Evolutionary conservation across 176 grass and related monocot species (phyloP).

Genomic region (Ensete glaucum): DNA sequence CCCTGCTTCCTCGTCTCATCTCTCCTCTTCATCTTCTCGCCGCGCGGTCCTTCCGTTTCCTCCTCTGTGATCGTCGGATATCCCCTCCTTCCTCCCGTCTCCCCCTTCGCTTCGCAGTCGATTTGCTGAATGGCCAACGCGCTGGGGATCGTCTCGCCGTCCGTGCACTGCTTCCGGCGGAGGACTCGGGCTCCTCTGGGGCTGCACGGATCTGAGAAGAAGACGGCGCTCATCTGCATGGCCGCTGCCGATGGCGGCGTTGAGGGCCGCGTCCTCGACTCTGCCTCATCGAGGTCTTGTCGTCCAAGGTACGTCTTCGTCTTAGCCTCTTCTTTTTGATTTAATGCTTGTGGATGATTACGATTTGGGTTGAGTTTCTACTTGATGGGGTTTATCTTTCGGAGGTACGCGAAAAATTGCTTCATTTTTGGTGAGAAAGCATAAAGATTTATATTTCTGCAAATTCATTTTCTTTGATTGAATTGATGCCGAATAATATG

Average conservation of each 20-base stretch:
- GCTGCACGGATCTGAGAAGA: neutral
- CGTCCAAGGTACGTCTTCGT: slow-evolving; percentile 23
- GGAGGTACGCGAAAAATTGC: no score
- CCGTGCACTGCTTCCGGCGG: neutral
- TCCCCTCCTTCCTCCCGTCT: neutral
- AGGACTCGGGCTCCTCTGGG: neutral
- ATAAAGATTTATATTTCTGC: no score
- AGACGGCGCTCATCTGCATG: slow-evolving; percentile 1
- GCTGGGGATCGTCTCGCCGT: neutral
- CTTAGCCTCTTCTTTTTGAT: neutral
- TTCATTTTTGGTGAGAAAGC: no score
- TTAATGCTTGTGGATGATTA: neutral
- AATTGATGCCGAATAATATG: no score
- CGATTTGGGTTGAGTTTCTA: neutral
- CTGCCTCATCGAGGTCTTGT: slow-evolving; percentile 9
- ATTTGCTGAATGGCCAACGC: slow-evolving; percentile 2
- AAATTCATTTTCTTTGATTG: no score
- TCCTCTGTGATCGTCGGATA: no score
- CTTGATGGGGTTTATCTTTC: neutral
- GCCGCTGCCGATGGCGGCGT: slow-evolving; percentile 23
- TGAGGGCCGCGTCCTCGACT: slow-evolving; percentile 17
- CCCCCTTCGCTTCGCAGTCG: neutral
- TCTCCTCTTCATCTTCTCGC: no score
- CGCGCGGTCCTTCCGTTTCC: no score
- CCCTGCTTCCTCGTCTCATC: no score